Base-by-base conservation (phyloP, 164 flowering plant species). In the Litsea cubeba region DNA sequence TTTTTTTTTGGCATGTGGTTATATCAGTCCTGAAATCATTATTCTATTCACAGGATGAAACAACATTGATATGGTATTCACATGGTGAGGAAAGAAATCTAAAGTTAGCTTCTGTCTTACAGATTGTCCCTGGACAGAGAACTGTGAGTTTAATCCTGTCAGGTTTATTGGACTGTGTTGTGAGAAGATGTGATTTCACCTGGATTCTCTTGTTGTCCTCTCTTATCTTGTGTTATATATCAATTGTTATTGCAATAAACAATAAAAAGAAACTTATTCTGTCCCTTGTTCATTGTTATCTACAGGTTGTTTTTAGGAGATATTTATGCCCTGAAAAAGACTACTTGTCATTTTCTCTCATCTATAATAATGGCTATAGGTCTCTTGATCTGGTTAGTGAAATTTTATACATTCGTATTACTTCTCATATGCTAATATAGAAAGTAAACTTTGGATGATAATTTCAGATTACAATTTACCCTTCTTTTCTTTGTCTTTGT, bases 371-470 rank as follows among this genome's bases (percentile, higher is more conserved):
- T 77, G 88, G 95, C 30, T 97, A 92, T 73, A 85, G 97, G 78
- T 85, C 94, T 71, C 94, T 94, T 75, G 98, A 94, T 83, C 82
- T 94, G 97, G 98, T 94, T 23, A 85, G 94, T 82, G 63, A 60
- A 24, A 67, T 60, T n/a, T 8, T 22, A 50, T 8, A 12, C 11
- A 50, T 49, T 35, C 1, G 15, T 62, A 7, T 71, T 18, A 18
- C 32, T 32, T 26, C 20, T 64, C 67, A 64, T 74, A 26, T 28
- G 17, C 18, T 22, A 24, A 46, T 26, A 25, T 12, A 30, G 20
- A 60, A 62, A 1, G 11, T 23, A 4, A 28, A 32, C 40, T n/a
- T 23, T 72, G 64, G 32, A 78, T 77, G 62, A n/a, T 65, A 74
- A 49, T 65, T 71, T 58, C 26, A 58, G 23, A 64, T 49, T 60